Conservation (phyloP, 495 filamentous ascomycete species). For the Podospora didyma region DNA sequence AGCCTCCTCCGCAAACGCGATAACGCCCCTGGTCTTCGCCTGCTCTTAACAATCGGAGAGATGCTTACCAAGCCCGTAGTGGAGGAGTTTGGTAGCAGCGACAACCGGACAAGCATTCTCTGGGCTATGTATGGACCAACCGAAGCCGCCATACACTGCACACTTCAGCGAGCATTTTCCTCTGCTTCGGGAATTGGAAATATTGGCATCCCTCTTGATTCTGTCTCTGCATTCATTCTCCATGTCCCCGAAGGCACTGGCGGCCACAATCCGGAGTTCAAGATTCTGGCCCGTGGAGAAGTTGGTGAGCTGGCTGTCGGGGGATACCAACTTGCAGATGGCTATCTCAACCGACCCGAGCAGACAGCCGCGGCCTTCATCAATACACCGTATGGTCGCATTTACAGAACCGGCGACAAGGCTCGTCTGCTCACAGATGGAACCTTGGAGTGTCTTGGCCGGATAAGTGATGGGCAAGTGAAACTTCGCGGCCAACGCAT, state of each 20-base stretch:
- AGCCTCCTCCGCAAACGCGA: conserved; percentile 59
- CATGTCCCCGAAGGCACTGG: conserved; percentile 24
- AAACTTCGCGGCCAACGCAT: conserved; percentile 79
- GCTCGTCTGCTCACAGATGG: conserved; percentile 66
- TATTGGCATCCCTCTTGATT: conserved; percentile 70
- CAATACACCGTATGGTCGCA: conserved; percentile 48
- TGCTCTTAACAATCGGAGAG: conserved; percentile 80
- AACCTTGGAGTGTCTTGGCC: conserved; percentile 74
- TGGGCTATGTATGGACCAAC: conserved; percentile 89
- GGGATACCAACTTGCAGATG: conserved; percentile 71
- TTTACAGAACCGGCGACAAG: conserved; percentile 86
- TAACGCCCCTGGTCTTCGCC: conserved; percentile 55
- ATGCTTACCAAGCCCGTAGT: conserved; percentile 74
- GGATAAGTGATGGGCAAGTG: conserved; percentile 72
- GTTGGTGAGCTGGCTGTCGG: conserved; percentile 81
- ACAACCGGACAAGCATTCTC: conserved; percentile 48
- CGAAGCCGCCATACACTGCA: conserved; percentile 73
- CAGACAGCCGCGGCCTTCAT: conserved; percentile 68
- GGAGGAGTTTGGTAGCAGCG: conserved; percentile 62
- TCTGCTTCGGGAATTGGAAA: conserved; percentile 51
- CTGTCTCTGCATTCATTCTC: conserved; percentile 71
- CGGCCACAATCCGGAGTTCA: conserved; percentile 23
- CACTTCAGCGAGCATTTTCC: conserved; percentile 34
- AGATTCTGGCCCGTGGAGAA: conserved; percentile 59
- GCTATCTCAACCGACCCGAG: conserved; percentile 78